Evolutionary conservation across 2,329 filamentous ascomycete species (phyloP), one percentile per base, ranked within the genome.

Genomic region (Colletotrichum acutatum): DNA sequence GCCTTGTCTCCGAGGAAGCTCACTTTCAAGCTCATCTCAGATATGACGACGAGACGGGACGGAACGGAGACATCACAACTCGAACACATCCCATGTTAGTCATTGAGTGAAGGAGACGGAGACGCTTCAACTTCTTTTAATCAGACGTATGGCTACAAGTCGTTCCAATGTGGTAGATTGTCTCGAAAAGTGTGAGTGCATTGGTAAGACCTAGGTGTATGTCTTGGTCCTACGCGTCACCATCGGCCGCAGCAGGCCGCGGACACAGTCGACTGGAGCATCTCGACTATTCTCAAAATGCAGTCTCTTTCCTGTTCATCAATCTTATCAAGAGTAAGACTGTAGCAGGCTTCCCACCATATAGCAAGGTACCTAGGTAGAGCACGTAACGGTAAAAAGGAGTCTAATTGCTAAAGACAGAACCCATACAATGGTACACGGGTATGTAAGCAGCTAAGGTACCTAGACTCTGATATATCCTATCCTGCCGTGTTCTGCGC

Each of bases 11-110:
- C 68, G 34, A 34, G 26, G 32, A 57, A 34, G 58, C 28, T 52
- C 30, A 63, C 68, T 32, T 32, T 57, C 26, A 70, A 72, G 64
- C 66, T 34, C 53, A 54, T 59, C 46, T 60, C 59, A 67, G 66
- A 59, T 56, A 63, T 32, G 54, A 60, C 53, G 30, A 61, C 34
- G 37, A 24, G 26, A 52, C 28, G 37, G 32, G 30, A 61, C 34
- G 37, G 32, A 24, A 52, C 34, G 37, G 32, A 34, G 49, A 52
- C 11, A 11, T 30, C 54, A 42, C 54, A 22, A 46, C 42, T n/a
- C 22, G 59, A 32, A 42, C 26, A 32, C 28, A 64, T 9, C 19
- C 14, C 11, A 49, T 16, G 46, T 42, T 22, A 26, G 32, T 60
- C 42, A n/a, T 19, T 11, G 28, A 53, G 24, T 34, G 32, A 62